Evolutionary conservation across 129 eudicot species (phyloP), one percentile per base, ranked within the genome.

Genomic region (Lactuca saligna): DNA sequence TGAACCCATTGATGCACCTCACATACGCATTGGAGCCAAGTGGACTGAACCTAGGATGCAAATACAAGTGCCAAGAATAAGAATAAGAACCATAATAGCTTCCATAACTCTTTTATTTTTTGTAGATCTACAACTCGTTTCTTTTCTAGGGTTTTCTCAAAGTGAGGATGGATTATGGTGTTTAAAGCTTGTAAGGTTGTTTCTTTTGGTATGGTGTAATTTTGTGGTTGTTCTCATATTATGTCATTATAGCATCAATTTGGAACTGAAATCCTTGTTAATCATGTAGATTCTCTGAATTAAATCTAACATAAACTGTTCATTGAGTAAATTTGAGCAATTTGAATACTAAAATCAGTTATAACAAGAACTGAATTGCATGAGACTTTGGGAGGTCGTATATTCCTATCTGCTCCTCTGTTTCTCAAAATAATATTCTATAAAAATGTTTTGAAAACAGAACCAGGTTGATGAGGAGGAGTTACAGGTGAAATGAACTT

Each of bases 391-490:
- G 88, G 91, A 38, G 97, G 87, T 46, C 93, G 90, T 65, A 85
- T 68, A 66, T 85, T 90, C 56, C 85, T 89, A 69, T 87, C 99
- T 54, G 98, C 96, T 75, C 97, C 97, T 80, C 97, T 81, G 80
- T 87, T 87, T 76, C 89, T 85, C 61, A 94, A 62, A 8, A 94
- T 75, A 64, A 87, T 57, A 61, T 87, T 94, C 69, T 87, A 94
- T 55, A 94, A 69, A 50, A 94, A 85, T 8, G 86, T 82, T 83
- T 88, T 83, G 74, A 94, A 90, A 60, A 94, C 84, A 13, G 97
- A 87, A 60, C 99, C 99, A 15, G 97, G 99, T 37, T 80, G 66
- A 82, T 89, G 99, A 51, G 83, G 82, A 49, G 97, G 97, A 20
- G 81, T 71, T 71, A 77, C 84, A 16, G 99, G 99, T 51, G 99